phyloP scores from a whole-genome alignment of 1,284 basidiomycete genomes.

The Trichosporon faecale region DNA sequence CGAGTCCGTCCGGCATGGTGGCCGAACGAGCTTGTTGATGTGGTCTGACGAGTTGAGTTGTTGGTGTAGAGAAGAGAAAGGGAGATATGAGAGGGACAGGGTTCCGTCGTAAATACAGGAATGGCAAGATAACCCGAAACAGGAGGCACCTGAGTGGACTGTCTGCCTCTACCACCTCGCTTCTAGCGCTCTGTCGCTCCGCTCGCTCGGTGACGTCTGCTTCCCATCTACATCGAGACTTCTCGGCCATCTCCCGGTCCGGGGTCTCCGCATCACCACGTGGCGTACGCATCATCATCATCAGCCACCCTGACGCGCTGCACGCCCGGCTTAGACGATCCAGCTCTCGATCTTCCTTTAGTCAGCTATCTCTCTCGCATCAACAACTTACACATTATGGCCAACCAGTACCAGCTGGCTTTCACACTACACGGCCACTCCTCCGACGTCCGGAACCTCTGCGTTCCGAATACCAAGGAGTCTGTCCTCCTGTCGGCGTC shows the following conservation, averaged over 20 bases:
- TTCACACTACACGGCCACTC: conserved; percentile 61
- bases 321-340: background rate
- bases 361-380: background rate
- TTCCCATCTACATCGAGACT: background rate
- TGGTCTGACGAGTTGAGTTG: background rate
- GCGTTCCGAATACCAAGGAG: conserved; percentile 28
- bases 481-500: conserved; percentile 72
- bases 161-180: background rate
- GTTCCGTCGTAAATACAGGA: background rate
- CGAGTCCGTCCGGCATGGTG: conserved; percentile 42
- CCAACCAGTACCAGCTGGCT: conserved; percentile 67
- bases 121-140: background rate
- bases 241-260: background rate
- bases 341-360: background rate
- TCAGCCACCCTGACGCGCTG: background rate
- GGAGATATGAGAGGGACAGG: background rate
- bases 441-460: conserved; percentile 44
- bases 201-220: background rate
- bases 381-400: conserved; percentile 20
- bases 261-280: conserved; percentile 4
- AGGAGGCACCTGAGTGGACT: background rate
- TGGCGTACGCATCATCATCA: conserved; percentile 14
- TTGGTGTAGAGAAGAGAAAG: background rate
- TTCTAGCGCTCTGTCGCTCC: background rate
- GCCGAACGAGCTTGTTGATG: background rate